A percentile compares a stretch with the other conserved stretches of the same genome.
These are phyloP conservation scores for Chloranthus sessilifolius DNA, from an alignment of 164 flowering plant genomes.

Conservation along the genomic window DNA sequence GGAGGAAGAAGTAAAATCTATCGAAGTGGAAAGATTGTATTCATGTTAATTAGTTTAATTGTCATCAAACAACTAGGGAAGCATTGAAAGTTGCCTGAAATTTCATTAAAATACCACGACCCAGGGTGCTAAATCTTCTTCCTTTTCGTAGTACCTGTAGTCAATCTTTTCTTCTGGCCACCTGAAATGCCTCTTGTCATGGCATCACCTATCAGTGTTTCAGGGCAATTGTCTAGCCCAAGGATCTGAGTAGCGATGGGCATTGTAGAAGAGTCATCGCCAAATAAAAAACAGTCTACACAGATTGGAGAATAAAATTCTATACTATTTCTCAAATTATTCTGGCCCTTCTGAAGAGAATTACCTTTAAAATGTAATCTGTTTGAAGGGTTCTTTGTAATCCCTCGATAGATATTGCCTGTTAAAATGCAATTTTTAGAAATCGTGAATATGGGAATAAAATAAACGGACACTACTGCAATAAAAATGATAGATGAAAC, in stretches of 20 bases:
- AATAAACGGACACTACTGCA: no score
- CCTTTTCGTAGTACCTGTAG: slow-evolving; percentile 39
- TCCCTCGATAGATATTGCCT: slow-evolving; percentile 57
- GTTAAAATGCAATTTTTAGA: slow-evolving; percentile 3
- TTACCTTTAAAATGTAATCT: slow-evolving; percentile 53
- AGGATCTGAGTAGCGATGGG: slow-evolving; percentile 35
- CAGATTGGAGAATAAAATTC: background rate
- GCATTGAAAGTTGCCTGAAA: no score
- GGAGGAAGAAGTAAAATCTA: background rate
- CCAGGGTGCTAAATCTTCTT: background rate
- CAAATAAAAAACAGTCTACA: background rate
- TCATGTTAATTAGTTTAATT: background rate
- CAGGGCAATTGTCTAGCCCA: slow-evolving; percentile 57
- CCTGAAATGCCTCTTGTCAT: slow-evolving; percentile 68
- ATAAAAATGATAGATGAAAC: no score
- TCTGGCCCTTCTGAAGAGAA: slow-evolving; percentile 1
- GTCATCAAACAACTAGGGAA: background rate
- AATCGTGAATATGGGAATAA: background rate
- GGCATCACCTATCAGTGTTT: slow-evolving; percentile 51
- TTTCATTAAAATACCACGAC: background rate
- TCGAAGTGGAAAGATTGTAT: background rate
- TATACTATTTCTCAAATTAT: background rate
- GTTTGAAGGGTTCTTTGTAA: slow-evolving; percentile 39
- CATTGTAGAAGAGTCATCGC: background rate
- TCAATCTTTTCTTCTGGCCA: slow-evolving; percentile 63